Evolutionary conservation across 768 basidiomycete genomes (phyloP).

Genomic region (Pisolithus marmoratus): DNA sequence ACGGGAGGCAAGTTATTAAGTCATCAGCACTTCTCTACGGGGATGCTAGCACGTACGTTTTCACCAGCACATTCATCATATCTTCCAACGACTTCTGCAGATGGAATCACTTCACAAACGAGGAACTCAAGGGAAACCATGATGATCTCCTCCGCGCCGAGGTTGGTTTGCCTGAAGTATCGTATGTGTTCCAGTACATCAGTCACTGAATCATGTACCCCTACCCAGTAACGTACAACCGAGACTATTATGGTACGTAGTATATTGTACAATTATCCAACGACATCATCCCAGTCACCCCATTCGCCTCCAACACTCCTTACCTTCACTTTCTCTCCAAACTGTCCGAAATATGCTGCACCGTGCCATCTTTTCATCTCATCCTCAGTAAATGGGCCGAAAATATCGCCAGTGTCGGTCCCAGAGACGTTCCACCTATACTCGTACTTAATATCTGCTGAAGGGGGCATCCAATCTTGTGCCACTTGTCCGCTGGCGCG

Average conservation of each 20-base stretch:
- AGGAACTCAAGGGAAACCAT: constrained; percentile 83
- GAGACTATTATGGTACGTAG: background rate
- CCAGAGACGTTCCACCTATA: constrained; percentile 71
- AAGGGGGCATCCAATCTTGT: constrained; percentile 67
- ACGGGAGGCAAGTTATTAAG: constrained; percentile 80
- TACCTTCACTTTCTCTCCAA: constrained; percentile 75
- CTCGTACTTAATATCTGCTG: constrained; percentile 71
- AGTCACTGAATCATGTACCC: constrained; percentile 52
- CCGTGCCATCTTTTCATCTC: constrained; percentile 78
- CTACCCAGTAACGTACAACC: background rate
- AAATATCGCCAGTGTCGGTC: constrained; percentile 46
- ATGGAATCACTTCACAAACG: constrained; percentile 97
- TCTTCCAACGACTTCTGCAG: constrained; percentile 33
- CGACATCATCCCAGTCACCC: constrained; percentile 64
- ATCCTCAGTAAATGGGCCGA: constrained; percentile 77
- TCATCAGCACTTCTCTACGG: constrained; percentile 87
- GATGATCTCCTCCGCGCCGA: constrained; percentile 94
- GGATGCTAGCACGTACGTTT: constrained; percentile 91
- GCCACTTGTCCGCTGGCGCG: constrained; percentile 68
- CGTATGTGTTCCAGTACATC: constrained; percentile 95
- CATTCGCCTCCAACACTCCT: constrained; percentile 64
- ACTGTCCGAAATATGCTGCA: constrained; percentile 74
- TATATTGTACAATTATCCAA: constrained; percentile 30
- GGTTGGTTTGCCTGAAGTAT: constrained; percentile 74
- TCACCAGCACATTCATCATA: background rate